A percentile compares a stretch with the other conserved stretches of the same genome.
Evolutionary conservation across 2,329 filamentous ascomycete genomes (phyloP).

Genomic region (Teratosphaeria pseudoeucalypti): DNA sequence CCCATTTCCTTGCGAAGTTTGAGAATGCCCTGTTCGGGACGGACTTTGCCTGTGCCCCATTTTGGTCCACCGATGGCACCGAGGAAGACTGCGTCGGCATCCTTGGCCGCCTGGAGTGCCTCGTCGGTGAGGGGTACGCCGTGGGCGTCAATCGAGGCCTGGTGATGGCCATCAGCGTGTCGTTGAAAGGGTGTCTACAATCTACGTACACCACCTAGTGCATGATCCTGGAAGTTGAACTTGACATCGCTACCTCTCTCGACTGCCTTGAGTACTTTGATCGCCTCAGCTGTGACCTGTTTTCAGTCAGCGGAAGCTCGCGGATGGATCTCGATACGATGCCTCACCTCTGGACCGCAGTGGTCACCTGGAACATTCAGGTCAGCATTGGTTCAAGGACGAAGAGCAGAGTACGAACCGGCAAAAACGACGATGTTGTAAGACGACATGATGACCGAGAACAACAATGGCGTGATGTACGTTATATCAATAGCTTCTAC

Average conservation of each 20-base stretch:
- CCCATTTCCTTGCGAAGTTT: conserved; percentile 84
- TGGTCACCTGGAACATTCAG: conserved; percentile 47
- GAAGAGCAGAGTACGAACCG: conserved; percentile 31
- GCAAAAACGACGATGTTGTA: conserved; percentile 73
- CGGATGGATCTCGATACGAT: neutral
- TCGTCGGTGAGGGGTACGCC: conserved; percentile 71
- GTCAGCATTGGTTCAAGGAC: conserved; percentile 1
- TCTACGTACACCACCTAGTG: conserved; percentile 69
- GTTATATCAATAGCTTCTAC: neutral
- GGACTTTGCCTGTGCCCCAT: conserved; percentile 84
- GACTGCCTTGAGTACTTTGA: conserved; percentile 77
- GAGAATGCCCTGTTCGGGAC: conserved; percentile 87
- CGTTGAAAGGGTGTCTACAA: conserved; percentile 23
- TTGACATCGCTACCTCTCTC: conserved; percentile 62
- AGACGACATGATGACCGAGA: conserved; percentile 46
- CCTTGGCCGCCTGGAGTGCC: conserved; percentile 71
- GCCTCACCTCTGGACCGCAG: conserved; percentile 69
- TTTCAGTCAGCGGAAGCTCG: conserved; percentile 3
- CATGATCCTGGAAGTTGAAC: conserved; percentile 84
- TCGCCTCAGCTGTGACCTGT: conserved; percentile 69
- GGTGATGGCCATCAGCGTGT: conserved; percentile 4
- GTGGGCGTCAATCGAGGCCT: conserved; percentile 82
- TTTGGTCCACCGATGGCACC: conserved; percentile 93
- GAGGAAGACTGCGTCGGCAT: conserved; percentile 79
- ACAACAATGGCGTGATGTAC: neutral